These are phyloP conservation scores for Yamadazyma sp. DNA, from an alignment of 1,139 yeast species.

Conservation along the genomic window DNA sequence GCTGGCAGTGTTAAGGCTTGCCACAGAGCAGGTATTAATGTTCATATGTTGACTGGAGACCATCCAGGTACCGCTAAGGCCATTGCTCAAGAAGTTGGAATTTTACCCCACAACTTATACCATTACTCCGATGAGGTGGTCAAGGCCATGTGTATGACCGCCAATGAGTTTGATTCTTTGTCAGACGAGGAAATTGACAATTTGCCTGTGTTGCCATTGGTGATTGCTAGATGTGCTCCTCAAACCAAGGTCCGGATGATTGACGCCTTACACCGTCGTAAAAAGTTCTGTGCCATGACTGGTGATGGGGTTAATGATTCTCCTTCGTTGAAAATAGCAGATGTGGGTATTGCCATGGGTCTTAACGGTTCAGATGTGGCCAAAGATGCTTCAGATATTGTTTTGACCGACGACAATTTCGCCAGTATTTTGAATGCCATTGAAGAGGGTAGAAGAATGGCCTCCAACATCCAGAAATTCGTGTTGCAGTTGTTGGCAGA, in stretches of 20 bases:
- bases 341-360: conserved; percentile 90
- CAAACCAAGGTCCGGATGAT: conserved; percentile 83
- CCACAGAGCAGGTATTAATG: conserved; percentile 76
- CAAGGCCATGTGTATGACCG: conserved; percentile 73
- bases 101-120: conserved; percentile 66
- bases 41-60: conserved; percentile 85
- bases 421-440: conserved; percentile 76
- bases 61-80: conserved; percentile 83
- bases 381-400: conserved; percentile 76
- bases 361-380: conserved; percentile 81
- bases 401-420: conserved; percentile 73
- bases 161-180: conserved; percentile 66
- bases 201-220: conserved; percentile 72
- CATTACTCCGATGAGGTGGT: conserved; percentile 64
- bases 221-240: conserved; percentile 84
- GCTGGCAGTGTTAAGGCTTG: conserved; percentile 66
- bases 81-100: conserved; percentile 84
- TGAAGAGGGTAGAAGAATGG: conserved; percentile 83
- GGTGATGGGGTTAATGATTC: conserved; percentile 90
- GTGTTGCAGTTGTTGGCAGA: conserved; percentile 78
- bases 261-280: conserved; percentile 74
- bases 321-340: conserved; percentile 76
- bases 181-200: conserved; percentile 62
- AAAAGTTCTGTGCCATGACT: conserved; percentile 77
- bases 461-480: conserved; percentile 77